phyloP scores from a whole-genome alignment of 1,284 basidiomycete species.

The Psilocybe mexicana region DNA sequence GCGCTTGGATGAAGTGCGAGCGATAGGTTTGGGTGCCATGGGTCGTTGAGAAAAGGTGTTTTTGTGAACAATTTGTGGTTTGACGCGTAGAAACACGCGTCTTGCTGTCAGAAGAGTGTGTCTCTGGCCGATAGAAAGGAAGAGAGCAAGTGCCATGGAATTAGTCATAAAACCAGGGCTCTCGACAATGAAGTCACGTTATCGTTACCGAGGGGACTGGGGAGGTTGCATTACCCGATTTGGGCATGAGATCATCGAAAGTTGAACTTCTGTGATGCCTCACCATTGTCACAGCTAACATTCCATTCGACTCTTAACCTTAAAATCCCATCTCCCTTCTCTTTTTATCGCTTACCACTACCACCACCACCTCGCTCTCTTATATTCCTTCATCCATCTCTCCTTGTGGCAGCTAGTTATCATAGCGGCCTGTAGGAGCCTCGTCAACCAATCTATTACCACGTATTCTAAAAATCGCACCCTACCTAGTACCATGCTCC shows the following conservation, averaged over 20 bases:
- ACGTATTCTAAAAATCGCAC: neutral
- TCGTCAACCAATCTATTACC: neutral
- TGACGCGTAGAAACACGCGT: neutral
- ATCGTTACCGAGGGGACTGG: too few species aligned
- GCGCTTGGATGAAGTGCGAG: conserved; percentile 21
- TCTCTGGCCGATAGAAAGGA: neutral
- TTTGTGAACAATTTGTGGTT: neutral
- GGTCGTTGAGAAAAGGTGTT: neutral
- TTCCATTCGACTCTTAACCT: neutral
- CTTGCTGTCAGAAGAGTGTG: neutral
- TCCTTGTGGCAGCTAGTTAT: too few species aligned
- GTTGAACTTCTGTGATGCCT: conserved; percentile 10
- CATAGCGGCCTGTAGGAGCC: neutral
- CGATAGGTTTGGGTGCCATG: conserved; percentile 7
- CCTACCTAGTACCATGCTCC: conserved; percentile 41
- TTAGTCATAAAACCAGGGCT: neutral
- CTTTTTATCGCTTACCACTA: neutral
- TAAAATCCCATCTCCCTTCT: neutral
- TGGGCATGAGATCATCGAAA: conserved; percentile 7
- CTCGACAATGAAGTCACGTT: too few species aligned
- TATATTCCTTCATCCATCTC: neutral
- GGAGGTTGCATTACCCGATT: neutral
- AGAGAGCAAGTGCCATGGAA: neutral
- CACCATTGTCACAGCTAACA: neutral
- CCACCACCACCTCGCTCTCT: neutral